Evolutionary conservation across 176 grass and related monocot genomes (phyloP), one percentile per base, ranked within the genome.

Genomic region (Musa itinerans): DNA sequence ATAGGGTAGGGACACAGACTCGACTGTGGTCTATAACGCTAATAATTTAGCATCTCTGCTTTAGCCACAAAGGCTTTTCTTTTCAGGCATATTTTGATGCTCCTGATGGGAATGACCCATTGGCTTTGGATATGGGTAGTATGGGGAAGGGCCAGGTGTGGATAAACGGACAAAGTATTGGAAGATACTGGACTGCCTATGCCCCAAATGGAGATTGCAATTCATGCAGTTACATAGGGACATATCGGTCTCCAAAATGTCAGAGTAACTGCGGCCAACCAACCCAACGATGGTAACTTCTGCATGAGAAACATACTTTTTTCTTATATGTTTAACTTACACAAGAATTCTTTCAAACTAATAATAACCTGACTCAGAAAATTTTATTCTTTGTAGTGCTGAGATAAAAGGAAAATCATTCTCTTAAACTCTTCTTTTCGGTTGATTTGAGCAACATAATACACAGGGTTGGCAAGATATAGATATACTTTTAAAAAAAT

Each of bases 131-230:
- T 89, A 99, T 99, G 96, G 78, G 91, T 78, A 92, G 86, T 77
- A 99, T 99, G 96, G 91, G 96, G 13, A 99, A 99, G 76, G 96
- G 96, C 23, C 96, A 99, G 79, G 86, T 87, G 19, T 99, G 96
- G 96, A 95, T 99, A 84, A 99, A 99, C 67, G 96, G 96, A 75
- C 90, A 94, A 78, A 95, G 91, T 77, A 92, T 99, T 73, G 96
- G 96, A 59, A 83, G 96, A 6, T 99, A 99, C 68, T 95, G 91
- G 83, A 86, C 71, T 52, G 69, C 82, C 69, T 89, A 89, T 72
- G 96, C 90, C 21, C 77, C 77, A 67, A 77, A 82, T 77, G 96
- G 91, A 27, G 76, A 87, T 77, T 99, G 96, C 57, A 89, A 91
- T 24, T 72, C 3, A 12, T 99, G 85, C 80, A 89, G 59, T 73